These are phyloP conservation scores for Neurospora cerealis DNA, from an alignment of 495 filamentous ascomycete species.

Conservation along the genomic window DNA sequence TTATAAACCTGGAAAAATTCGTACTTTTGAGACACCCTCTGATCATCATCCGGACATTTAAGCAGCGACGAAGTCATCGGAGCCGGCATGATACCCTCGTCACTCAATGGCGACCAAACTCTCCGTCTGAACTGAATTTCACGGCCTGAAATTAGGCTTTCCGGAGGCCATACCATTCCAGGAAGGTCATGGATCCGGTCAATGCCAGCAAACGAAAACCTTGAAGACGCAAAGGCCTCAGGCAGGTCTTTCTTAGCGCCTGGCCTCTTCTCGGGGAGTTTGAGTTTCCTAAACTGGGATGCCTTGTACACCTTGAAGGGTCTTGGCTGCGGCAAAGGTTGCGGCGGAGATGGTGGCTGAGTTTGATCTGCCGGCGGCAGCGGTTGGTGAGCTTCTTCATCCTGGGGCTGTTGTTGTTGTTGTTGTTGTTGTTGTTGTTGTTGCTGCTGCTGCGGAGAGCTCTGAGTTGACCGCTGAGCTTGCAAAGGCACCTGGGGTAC, in stretches of 20 bases:
- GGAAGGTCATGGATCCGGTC: slow-evolving; percentile 14
- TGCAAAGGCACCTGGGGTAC: neutral
- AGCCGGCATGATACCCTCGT: slow-evolving; percentile 10
- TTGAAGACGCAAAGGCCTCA: neutral
- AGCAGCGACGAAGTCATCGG: slow-evolving; percentile 22
- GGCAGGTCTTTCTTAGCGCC: neutral
- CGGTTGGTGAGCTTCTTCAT: slow-evolving; percentile 3
- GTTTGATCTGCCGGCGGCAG: neutral
- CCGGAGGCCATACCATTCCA: slow-evolving; percentile 27
- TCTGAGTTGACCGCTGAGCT: neutral
- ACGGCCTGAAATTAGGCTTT: slow-evolving; percentile 28
- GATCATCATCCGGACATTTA: slow-evolving; percentile 15
- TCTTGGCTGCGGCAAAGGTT: neutral
- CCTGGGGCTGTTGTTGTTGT: slow-evolving; percentile 6
- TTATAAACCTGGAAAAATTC: slow-evolving; percentile 42
- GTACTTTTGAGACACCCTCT: slow-evolving; percentile 34
- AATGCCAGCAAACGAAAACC: neutral
- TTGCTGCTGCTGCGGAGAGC: neutral
- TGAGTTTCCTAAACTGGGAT: neutral
- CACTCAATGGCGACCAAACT: slow-evolving; percentile 18
- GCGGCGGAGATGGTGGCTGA: neutral
- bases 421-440: neutral
- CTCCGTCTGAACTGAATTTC: slow-evolving; percentile 20
- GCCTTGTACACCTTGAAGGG: neutral
- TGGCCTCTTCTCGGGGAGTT: neutral